These are phyloP conservation scores for Diaporthe destruens DNA, from an alignment of 2,329 filamentous ascomycete species.

Conservation along the genomic window DNA sequence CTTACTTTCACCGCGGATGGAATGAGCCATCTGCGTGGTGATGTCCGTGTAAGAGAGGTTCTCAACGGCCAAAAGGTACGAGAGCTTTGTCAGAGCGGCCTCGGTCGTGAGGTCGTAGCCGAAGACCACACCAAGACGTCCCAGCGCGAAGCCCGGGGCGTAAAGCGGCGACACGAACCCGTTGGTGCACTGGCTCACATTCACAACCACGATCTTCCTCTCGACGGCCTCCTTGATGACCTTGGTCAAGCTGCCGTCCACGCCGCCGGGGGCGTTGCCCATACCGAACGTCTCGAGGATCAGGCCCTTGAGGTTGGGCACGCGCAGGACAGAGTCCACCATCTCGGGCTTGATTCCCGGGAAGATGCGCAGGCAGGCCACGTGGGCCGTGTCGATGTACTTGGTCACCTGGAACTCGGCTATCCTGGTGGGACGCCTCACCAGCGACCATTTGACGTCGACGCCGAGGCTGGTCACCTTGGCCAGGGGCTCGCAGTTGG, in stretches of 20 bases:
- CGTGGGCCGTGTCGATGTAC: conserved; percentile 86
- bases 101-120: conserved; percentile 91
- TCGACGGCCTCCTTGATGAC: conserved; percentile 83
- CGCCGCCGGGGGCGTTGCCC: conserved; percentile 88
- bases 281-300: conserved; percentile 92
- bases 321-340: conserved; percentile 84
- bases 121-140: conserved; percentile 87
- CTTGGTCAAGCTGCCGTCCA: conserved; percentile 82
- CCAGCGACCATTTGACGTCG: conserved; percentile 83
- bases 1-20: conserved; percentile 78
- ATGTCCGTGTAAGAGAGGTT: conserved; percentile 75
- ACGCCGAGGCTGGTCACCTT: conserved; percentile 85
- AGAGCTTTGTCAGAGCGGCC: conserved; percentile 90
- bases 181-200: conserved; percentile 88
- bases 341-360: conserved; percentile 94
- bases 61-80: conserved; percentile 81
- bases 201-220: conserved; percentile 87
- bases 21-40: conserved; percentile 76
- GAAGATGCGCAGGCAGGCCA: conserved; percentile 90
- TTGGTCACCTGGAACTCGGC: conserved; percentile 80
- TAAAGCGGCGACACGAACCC: conserved; percentile 84
- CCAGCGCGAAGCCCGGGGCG: conserved; percentile 81
- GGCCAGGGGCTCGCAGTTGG: conserved; percentile 87
- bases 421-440: conserved; percentile 80
- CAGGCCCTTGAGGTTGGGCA: conserved; percentile 83